Evolutionary conservation across 148 eudicot species (phyloP).

Genomic region (Dysphania ambrosioides): DNA sequence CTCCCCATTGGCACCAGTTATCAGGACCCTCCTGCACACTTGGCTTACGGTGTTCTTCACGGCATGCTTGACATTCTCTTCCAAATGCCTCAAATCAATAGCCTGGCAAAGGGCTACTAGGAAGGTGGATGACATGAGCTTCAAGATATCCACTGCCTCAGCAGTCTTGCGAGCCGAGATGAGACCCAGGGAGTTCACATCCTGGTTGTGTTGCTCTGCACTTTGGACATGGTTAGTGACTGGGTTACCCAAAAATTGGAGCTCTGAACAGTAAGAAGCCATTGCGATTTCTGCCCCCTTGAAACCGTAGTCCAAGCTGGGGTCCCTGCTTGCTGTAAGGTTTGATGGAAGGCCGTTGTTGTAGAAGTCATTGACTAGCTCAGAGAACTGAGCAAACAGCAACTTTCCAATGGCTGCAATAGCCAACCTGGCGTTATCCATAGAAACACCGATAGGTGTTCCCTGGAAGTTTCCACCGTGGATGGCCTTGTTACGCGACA

Average conservation of each 20-base stretch:
- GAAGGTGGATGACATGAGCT: conserved; percentile 78
- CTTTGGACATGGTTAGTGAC: conserved; percentile 90
- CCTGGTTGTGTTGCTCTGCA: conserved; percentile 93
- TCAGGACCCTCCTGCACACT: conserved; percentile 49
- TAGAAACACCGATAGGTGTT: conserved; percentile 86
- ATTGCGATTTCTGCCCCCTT: conserved; percentile 87
- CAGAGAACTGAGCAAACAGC: conserved; percentile 82
- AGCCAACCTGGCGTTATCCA: conserved; percentile 79
- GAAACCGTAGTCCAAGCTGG: conserved; percentile 87
- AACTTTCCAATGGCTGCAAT: conserved; percentile 77
- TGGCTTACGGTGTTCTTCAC: conserved; percentile 72
- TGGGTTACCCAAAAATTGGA: conserved; percentile 74
- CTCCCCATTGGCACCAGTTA: conserved; percentile 66
- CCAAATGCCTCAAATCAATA: conserved; percentile 67
- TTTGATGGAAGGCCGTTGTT: conserved; percentile 88
- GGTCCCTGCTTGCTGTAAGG: conserved; percentile 73
- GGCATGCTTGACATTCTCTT: conserved; percentile 55
- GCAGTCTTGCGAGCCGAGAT: conserved; percentile 77
- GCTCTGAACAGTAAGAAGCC: conserved; percentile 90
- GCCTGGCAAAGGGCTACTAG: conserved; percentile 77
- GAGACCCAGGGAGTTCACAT: conserved; percentile 79
- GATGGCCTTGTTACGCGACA: conserved; percentile 71
- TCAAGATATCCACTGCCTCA: conserved; percentile 74
- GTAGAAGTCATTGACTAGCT: conserved; percentile 76
- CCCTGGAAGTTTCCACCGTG: conserved; percentile 94